Conservation (phyloP, 1,284 basidiomycete species). For the Chondrostereum purpureum region DNA sequence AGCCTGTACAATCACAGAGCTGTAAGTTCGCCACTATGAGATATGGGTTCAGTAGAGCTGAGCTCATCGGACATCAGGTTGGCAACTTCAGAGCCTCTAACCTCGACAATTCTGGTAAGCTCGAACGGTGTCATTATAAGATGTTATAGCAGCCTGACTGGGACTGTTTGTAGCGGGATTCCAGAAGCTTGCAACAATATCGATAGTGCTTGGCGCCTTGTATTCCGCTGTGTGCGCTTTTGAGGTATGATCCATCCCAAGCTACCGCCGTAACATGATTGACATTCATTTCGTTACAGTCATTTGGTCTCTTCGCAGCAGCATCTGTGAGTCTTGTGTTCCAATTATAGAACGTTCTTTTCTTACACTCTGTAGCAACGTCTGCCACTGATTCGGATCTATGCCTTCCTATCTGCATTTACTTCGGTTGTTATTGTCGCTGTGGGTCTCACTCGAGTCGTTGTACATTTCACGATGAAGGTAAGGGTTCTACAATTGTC, state of each 20-base stretch:
- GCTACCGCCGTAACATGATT: no score
- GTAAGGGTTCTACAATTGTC: conserved; percentile 26
- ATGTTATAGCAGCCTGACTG: background rate
- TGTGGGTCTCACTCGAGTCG: conserved; percentile 46
- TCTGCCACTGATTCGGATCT: conserved; percentile 44
- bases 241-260: conserved; percentile 29
- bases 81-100: conserved; percentile 49
- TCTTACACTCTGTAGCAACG: conserved; percentile 44
- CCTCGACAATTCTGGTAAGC: conserved; percentile 43
- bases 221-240: conserved; percentile 47
- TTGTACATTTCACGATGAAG: conserved; percentile 67
- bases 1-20: conserved; percentile 43
- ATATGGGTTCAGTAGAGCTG: conserved; percentile 3
- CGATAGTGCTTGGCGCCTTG: conserved; percentile 54
- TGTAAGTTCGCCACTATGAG: conserved; percentile 30
- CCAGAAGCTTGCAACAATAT: conserved; percentile 46
- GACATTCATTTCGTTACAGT: conserved; percentile 13
- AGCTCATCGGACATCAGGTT: conserved; percentile 33
- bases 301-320: conserved; percentile 49
- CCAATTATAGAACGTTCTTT: conserved; percentile 3
- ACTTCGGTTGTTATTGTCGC: conserved; percentile 47
- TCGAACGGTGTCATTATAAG: background rate
- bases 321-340: conserved; percentile 38
- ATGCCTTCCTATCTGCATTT: conserved; percentile 46
- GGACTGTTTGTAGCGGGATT: conserved; percentile 30